Conservation (phyloP, 345 rosid genomes). For the Zanthoxylum bungeanum region DNA sequence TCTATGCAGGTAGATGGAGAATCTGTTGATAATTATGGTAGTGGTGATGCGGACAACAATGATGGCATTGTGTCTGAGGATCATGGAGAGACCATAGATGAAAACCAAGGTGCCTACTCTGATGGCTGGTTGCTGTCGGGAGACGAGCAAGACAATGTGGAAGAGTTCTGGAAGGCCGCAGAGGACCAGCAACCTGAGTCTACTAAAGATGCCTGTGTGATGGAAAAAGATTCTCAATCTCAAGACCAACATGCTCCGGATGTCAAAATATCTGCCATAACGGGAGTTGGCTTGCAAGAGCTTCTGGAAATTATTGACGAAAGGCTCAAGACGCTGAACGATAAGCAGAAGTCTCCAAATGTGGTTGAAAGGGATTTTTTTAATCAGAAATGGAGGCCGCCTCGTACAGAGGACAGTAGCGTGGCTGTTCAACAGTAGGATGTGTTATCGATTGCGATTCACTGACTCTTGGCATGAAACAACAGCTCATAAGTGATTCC, state of each 20-base stretch:
- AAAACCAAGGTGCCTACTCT: conserved; percentile 27
- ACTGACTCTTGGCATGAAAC: not conserved
- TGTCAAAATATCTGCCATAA: conserved; percentile 66
- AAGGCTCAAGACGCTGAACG: conserved; percentile 41
- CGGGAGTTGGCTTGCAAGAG: conserved; percentile 74
- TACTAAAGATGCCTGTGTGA: not conserved
- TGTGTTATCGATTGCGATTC: not conserved
- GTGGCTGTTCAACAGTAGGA: conserved; percentile 29
- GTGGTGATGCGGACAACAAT: conserved; percentile 13
- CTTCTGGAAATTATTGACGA: conserved; percentile 58
- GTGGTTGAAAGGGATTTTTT: conserved; percentile 38
- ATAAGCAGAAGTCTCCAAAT: conserved; percentile 31
- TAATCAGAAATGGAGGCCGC: conserved; percentile 74
- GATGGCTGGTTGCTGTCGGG: conserved; percentile 46
- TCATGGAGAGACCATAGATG: conserved; percentile 17
- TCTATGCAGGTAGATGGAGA: conserved; percentile 22
- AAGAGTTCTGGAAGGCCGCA: conserved; percentile 30
- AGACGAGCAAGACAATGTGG: conserved; percentile 32
- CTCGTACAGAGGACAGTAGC: conserved; percentile 31
- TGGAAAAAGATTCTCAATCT: conserved; percentile 16
- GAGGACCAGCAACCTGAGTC: conserved; percentile 27
- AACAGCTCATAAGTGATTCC: no score
- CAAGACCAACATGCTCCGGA: conserved; percentile 39
- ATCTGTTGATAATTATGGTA: conserved; percentile 15
- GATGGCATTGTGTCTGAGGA: not conserved